Evolutionary conservation across 805 yeast genomes (phyloP).

Genomic region (Candida tallmaniae): DNA sequence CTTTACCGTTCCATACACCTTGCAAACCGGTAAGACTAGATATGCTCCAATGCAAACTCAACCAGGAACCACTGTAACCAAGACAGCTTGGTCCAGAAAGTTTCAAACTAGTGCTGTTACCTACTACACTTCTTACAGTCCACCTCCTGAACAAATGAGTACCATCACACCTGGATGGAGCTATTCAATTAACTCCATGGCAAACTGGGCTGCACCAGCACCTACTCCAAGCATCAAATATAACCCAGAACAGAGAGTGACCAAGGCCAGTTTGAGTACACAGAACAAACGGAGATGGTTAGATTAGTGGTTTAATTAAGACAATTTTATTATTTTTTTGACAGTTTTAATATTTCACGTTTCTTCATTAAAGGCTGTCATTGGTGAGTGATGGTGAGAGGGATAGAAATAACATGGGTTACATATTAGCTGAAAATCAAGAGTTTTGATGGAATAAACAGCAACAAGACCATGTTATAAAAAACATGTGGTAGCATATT

Average conservation of each 20-base stretch:
- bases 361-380: too few species aligned
- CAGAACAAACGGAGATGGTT: conserved; percentile 39
- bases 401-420: too few species aligned
- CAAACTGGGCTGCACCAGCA: conserved; percentile 71
- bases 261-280: conserved; percentile 31
- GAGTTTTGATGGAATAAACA: too few species aligned
- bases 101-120: conserved; percentile 62
- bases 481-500: too few species aligned
- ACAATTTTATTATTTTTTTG: too few species aligned
- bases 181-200: conserved; percentile 56
- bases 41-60: conserved; percentile 93
- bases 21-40: conserved; percentile 73
- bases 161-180: conserved; percentile 87
- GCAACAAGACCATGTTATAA: too few species aligned
- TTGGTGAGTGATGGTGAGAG: too few species aligned
- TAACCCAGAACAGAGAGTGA: conserved; percentile 53
- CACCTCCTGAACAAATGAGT: conserved; percentile 46
- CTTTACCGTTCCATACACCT: conserved; percentile 65
- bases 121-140: conserved; percentile 40
- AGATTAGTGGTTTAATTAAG: too few species aligned
- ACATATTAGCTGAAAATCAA: too few species aligned
- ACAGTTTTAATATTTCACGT: too few species aligned
- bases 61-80: conserved; percentile 69
- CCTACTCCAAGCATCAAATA: conserved; percentile 63
- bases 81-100: conserved; percentile 58